A percentile compares a stretch with the other conserved stretches of the same genome.
These are phyloP conservation scores for Trichoderma sp. DNA, from an alignment of 2,329 filamentous ascomycete species.

Conservation along the genomic window DNA sequence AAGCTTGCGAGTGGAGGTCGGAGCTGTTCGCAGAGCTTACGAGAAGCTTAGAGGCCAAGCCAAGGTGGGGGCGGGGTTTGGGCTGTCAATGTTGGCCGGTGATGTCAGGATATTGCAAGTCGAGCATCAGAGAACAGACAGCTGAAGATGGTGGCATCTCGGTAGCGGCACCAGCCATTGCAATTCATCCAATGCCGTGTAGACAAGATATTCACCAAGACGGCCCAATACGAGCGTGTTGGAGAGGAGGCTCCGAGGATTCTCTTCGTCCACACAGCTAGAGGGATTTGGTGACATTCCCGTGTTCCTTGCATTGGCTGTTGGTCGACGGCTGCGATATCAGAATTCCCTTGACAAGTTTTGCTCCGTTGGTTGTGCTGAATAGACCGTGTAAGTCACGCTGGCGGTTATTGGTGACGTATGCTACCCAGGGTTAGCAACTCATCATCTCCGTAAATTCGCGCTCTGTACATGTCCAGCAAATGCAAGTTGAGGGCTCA, in stretches of 20 bases:
- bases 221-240: too few species aligned
- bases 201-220: too few species aligned
- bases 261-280: conserved; percentile 32
- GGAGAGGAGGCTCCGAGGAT: too few species aligned
- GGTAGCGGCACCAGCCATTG: background rate
- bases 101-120: conserved; percentile 6
- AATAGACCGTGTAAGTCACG: conserved; percentile 33
- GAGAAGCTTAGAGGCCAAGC: background rate
- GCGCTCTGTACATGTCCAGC: too few species aligned
- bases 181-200: background rate
- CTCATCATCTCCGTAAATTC: background rate
- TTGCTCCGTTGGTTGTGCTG: conserved; percentile 23
- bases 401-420: conserved; percentile 28
- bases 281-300: conserved; percentile 37
- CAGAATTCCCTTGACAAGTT: conserved; percentile 29
- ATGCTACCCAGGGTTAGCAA: conserved; percentile 29
- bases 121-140: background rate
- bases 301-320: conserved; percentile 31
- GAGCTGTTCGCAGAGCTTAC: background rate
- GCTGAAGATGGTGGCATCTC: background rate
- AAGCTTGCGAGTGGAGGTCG: background rate
- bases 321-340: conserved; percentile 38
- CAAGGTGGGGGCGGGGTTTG: conserved; percentile 10
- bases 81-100: background rate
- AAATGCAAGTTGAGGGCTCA: too few species aligned